Conservation (phyloP, 2,329 filamentous ascomycete genomes). For the Biscogniauxia mediterranea region DNA sequence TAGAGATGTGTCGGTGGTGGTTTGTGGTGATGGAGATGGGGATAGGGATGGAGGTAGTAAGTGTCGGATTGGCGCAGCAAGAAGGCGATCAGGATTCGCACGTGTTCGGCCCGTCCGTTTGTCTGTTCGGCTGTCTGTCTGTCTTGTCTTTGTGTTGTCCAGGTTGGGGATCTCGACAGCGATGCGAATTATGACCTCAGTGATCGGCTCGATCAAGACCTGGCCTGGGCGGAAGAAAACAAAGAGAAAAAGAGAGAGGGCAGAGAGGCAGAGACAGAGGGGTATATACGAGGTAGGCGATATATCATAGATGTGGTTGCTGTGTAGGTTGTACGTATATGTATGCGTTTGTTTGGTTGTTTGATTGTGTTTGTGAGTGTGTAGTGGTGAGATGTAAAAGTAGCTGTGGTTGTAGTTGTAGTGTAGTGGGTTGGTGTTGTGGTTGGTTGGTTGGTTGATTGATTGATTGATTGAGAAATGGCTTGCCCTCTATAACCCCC, state of each 20-base stretch:
- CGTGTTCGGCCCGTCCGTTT: neutral
- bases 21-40: neutral
- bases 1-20: neutral
- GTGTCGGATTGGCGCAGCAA: slow-evolving; percentile 2
- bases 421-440: no score
- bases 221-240: neutral
- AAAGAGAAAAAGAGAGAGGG: neutral
- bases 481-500: no score
- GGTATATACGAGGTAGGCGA: no score
- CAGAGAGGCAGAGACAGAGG: no score
- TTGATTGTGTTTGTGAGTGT: no score
- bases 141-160: neutral
- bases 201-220: neutral
- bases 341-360: no score
- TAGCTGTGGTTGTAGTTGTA: no score
- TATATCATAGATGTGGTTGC: no score
- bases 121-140: neutral
- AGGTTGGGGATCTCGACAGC: neutral
- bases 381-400: no score
- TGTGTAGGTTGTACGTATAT: no score
- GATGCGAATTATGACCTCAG: neutral
- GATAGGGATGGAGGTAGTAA: neutral
- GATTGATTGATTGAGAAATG: no score
- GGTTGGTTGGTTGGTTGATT: neutral
- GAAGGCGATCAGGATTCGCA: slow-evolving; percentile 1